phyloP scores from a whole-genome alignment of 2,329 filamentous ascomycete species.

The Penicillium sp. region DNA sequence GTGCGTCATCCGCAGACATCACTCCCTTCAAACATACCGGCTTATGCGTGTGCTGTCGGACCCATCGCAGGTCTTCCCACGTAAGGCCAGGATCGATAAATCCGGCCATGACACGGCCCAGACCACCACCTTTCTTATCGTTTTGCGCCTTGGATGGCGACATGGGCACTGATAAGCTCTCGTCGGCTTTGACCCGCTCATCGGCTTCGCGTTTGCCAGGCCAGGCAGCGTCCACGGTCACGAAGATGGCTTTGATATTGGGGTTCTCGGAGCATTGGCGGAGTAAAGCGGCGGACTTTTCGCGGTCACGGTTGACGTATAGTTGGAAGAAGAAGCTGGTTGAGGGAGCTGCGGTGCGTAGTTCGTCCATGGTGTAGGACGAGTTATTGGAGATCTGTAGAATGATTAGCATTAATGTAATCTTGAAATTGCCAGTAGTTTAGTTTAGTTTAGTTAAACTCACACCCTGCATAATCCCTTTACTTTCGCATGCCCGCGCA shows the following conservation, averaged over 20 bases:
- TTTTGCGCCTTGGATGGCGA: slow-evolving; percentile 53
- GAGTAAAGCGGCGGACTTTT: slow-evolving; percentile 57
- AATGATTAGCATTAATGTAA: background rate
- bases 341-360: slow-evolving; percentile 52
- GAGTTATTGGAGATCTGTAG: slow-evolving; percentile 64
- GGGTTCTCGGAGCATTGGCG: slow-evolving; percentile 49
- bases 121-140: slow-evolving; percentile 60
- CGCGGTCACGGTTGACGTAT: slow-evolving; percentile 60
- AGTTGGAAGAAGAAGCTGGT: slow-evolving; percentile 61
- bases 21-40: slow-evolving; percentile 65
- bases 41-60: slow-evolving; percentile 54
- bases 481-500: slow-evolving; percentile 57
- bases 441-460: slow-evolving; percentile 20
- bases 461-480: slow-evolving; percentile 63
- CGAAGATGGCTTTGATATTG: slow-evolving; percentile 54
- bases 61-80: slow-evolving; percentile 63
- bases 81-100: slow-evolving; percentile 60
- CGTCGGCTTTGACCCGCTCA: slow-evolving; percentile 59
- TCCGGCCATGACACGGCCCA: slow-evolving; percentile 59
- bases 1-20: slow-evolving; percentile 62
- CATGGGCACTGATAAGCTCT: slow-evolving; percentile 51
- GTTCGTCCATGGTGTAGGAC: slow-evolving; percentile 63
- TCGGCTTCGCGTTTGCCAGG: slow-evolving; percentile 63
- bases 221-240: slow-evolving; percentile 64
- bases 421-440: too few relatives aligned